Conservation (phyloP, 441 rosid species). For the Raphanus hybrid region DNA sequence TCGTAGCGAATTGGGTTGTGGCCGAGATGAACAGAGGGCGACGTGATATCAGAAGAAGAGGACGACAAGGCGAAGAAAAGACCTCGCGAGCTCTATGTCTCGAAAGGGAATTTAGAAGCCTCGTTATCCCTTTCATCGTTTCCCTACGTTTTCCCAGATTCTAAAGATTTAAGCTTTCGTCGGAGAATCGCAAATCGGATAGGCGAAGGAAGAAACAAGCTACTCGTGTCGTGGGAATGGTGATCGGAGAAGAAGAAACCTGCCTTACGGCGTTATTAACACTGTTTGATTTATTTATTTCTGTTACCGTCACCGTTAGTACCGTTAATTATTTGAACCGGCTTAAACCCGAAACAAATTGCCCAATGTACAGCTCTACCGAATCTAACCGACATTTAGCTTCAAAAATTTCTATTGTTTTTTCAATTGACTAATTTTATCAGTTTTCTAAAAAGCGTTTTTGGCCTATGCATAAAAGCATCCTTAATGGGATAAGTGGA, state of each 20-base stretch:
- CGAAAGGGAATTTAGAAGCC: slow-evolving; percentile 26
- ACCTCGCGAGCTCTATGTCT: slow-evolving; percentile 18
- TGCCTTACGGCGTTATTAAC: background rate
- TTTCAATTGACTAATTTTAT: background rate
- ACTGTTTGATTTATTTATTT: background rate
- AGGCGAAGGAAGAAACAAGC: slow-evolving; percentile 1
- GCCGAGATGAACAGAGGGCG: slow-evolving; percentile 46
- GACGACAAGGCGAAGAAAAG: slow-evolving; percentile 13
- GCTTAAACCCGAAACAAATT: background rate
- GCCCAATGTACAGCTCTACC: background rate
- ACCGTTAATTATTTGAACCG: background rate
- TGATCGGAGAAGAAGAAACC: slow-evolving; percentile 7
- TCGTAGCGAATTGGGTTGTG: slow-evolving; percentile 18
- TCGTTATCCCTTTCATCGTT: slow-evolving; percentile 34
- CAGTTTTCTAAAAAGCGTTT: no score
- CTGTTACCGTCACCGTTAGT: slow-evolving; percentile 4
- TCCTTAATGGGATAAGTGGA: no score
- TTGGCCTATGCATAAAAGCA: no score
- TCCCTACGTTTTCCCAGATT: background rate
- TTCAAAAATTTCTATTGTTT: background rate
- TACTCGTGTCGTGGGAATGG: background rate
- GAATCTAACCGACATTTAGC: background rate
- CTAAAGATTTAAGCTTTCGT: background rate
- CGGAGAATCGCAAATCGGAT: background rate
- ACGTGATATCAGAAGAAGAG: slow-evolving; percentile 41